phyloP scores from a whole-genome alignment of 139 green algal species.

The Picochlorum sp. region DNA sequence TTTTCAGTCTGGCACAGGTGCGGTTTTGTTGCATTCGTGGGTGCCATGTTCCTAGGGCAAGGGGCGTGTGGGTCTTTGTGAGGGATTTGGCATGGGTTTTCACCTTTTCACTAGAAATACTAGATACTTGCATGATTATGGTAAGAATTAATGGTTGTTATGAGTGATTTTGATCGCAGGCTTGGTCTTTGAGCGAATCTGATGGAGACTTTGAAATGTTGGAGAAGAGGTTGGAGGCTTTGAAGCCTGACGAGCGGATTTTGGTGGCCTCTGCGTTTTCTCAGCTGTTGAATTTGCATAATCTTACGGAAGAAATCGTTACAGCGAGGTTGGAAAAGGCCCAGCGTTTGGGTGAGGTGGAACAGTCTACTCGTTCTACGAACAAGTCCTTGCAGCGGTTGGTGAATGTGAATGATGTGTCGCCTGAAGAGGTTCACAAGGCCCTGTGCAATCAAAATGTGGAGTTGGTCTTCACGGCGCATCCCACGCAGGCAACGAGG shows the following conservation, averaged over 20 bases:
- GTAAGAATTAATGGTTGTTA: not conserved
- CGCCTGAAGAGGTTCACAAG: constrained; percentile 60
- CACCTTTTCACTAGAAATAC: too few relatives aligned
- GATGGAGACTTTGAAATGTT: constrained; percentile 75
- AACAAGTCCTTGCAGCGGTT: constrained; percentile 75
- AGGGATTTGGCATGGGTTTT: too few relatives aligned
- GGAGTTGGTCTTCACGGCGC: constrained; percentile 80
- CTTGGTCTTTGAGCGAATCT: constrained; percentile 58
- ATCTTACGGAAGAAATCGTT: constrained; percentile 76
- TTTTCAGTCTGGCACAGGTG: constrained; percentile 67
- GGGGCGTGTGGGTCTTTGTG: too few relatives aligned
- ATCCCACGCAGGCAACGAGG: constrained; percentile 76
- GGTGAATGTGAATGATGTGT: constrained; percentile 38
- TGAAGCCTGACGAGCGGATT: constrained; percentile 74
- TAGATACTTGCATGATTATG: too few relatives aligned
- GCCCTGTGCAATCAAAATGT: constrained; percentile 71
- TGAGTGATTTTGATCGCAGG: constrained; percentile 8
- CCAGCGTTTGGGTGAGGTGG: constrained; percentile 63
- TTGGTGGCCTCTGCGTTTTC: constrained; percentile 76
- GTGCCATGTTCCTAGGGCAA: too few relatives aligned
- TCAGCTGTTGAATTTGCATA: constrained; percentile 91
- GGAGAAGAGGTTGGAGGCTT: constrained; percentile 51
- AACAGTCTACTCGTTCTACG: constrained; percentile 66
- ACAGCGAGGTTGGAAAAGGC: constrained; percentile 59
- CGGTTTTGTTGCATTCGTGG: not conserved